Evolutionary conservation across 371 early-diverging fungal genomes (phyloP), one percentile per base, ranked within the genome.

Genomic region (Saksenaea vasiformis): DNA sequence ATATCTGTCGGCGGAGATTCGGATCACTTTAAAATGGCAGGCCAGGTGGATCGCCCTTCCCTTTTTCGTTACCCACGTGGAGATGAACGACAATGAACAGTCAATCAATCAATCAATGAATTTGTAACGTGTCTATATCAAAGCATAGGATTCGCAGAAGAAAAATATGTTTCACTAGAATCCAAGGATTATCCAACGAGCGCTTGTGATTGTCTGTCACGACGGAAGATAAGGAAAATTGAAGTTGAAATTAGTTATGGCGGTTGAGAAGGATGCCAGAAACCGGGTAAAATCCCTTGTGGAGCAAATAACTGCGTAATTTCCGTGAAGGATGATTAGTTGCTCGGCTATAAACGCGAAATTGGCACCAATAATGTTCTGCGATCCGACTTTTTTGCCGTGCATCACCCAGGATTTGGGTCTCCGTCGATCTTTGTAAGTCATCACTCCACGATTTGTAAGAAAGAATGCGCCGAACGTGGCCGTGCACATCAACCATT

Each of bases 1-100:
- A 79, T 9, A 71, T 81, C 4, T 86, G 87, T 65, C 65, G 73
- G 62, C 65, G 71, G 41, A 80, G 76, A 56, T 80, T 80, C 65
- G 64, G 69, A 57, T 47, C 38, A 36, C 60, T 55, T 64, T 73
- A 38, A 64, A 54, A 61, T 59, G 44, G 44, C 39, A 59, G 34
- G 5, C 1, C 14, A 58, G 38, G 59, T 53, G 60, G 54, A 27
- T 11, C 24, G 9, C 17, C 1, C 54, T 34, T 43, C 44, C 41
- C n/a, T 41, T 59, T 47, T 47, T 47, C 22, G 27, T 22, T 47
- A 47, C 51, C n/a, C 51, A 47, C 51, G 51, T 47, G 51, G 51
- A 22, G 22, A n/a, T 44, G 17, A 47, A 22, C 22, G 51, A 47
- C 51, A 47, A 47, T 22, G 22, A 47, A 5, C n/a, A 47, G 1